phyloP scores from a whole-genome alignment of 202 grass and related monocot species.

The Zizania palustris region DNA sequence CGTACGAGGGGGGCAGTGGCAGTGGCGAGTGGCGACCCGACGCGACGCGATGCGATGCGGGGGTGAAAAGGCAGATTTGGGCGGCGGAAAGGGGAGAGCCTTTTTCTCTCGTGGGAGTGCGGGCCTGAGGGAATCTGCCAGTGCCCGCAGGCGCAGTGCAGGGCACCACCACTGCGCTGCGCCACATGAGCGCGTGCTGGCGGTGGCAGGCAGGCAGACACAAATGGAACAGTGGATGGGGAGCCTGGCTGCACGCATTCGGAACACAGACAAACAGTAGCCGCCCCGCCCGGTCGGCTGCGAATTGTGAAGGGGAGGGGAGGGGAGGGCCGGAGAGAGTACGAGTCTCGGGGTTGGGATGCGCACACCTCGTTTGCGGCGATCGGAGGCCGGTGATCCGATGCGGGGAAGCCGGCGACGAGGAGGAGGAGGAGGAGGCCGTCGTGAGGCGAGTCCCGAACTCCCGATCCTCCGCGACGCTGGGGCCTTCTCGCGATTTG shows the following conservation, averaged over 20 bases:
- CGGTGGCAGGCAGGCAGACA: slow-evolving; percentile 38
- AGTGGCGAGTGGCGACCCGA: slow-evolving; percentile 24
- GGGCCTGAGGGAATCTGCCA: slow-evolving; percentile 47
- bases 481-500: background rate
- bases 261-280: slow-evolving; percentile 20
- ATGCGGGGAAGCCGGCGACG: slow-evolving; percentile 22
- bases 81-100: slow-evolving; percentile 40
- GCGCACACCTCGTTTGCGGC: slow-evolving; percentile 41
- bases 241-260: background rate
- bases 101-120: slow-evolving; percentile 39
- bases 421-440: slow-evolving; percentile 11
- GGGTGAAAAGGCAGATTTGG: slow-evolving; percentile 47
- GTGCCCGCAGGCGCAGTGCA: background rate
- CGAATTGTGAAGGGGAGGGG: background rate
- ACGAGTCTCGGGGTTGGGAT: background rate
- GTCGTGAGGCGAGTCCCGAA: too few relatives aligned
- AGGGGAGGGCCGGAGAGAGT: background rate
- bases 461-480: slow-evolving; percentile 10
- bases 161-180: slow-evolving; percentile 16
- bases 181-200: slow-evolving; percentile 49
- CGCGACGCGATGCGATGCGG: background rate
- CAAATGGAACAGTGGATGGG: slow-evolving; percentile 41
- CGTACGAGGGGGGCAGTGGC: slow-evolving; percentile 38
- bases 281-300: background rate
- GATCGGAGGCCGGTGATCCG: background rate